These are phyloP conservation scores for Mrakia blollopis DNA, from an alignment of 768 basidiomycete species.

Conservation along the genomic window DNA sequence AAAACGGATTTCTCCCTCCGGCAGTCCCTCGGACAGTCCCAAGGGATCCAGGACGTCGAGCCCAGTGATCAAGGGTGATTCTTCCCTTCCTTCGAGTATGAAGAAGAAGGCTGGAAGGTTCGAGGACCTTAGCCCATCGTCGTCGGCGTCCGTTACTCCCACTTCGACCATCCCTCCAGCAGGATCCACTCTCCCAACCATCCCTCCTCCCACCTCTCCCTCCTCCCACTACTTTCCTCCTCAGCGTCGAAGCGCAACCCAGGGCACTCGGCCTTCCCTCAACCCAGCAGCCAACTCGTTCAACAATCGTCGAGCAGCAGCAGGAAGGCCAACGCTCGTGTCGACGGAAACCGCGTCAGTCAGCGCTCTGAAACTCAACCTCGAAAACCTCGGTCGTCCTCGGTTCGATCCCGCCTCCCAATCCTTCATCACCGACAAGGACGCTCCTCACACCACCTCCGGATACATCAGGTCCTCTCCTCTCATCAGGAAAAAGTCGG, in stretches of 20 bases:
- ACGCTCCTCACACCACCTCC: conserved; percentile 22
- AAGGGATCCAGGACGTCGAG: not conserved
- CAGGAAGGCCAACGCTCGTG: conserved; percentile 26
- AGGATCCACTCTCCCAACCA: not conserved
- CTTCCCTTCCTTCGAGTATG: not conserved
- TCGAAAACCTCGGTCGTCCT: conserved; percentile 30
- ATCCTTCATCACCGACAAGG: conserved; percentile 20
- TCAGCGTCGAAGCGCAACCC: no score
- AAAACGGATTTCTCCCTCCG: not conserved
- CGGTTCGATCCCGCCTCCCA: conserved; percentile 23
- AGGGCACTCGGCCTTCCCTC: not conserved
- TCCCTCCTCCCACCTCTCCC: not conserved
- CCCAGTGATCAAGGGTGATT: not conserved
- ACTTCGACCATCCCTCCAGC: not conserved
- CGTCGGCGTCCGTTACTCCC: conserved; percentile 12
- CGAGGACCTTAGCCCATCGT: not conserved
- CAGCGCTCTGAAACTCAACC: conserved; percentile 26
- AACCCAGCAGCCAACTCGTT: conserved; percentile 21
- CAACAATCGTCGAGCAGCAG: conserved; percentile 20
- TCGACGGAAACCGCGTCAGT: conserved; percentile 16
- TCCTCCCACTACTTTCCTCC: not conserved
- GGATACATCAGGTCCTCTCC: conserved; percentile 37
- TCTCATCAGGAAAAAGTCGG: conserved; percentile 83
- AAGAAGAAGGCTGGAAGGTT: not conserved
- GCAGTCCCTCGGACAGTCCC: not conserved